These are phyloP conservation scores for Hibiscus tridactylites DNA, from an alignment of 345 rosid genomes.

Conservation along the genomic window DNA sequence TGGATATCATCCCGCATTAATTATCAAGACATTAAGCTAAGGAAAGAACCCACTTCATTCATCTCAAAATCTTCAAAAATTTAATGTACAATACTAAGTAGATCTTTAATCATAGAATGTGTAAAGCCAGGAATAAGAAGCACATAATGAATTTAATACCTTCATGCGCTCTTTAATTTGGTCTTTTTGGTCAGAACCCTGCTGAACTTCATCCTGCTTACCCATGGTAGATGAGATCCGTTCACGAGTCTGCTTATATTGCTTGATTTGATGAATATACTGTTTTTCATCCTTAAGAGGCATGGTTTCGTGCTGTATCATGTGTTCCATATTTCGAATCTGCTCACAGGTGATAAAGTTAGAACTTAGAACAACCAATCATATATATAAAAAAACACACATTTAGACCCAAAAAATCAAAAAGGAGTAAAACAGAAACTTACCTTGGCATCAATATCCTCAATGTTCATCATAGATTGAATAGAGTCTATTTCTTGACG, in stretches of 20 bases:
- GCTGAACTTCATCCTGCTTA: conserved; percentile 49
- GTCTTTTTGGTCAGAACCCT: conserved; percentile 51
- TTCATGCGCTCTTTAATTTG: conserved; percentile 56
- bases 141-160: conserved; percentile 32
- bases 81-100: not conserved
- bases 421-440: not conserved
- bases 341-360: conserved; percentile 22
- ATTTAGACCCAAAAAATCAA: not conserved
- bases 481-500: conserved; percentile 60
- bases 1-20: not conserved
- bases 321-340: conserved; percentile 59
- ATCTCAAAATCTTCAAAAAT: not conserved
- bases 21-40: not conserved
- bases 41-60: not conserved
- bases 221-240: conserved; percentile 49
- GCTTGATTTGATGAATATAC: conserved; percentile 58
- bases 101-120: not conserved
- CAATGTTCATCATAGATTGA: conserved; percentile 40
- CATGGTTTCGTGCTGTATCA: conserved; percentile 64
- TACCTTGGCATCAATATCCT: conserved; percentile 58
- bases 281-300: conserved; percentile 71
- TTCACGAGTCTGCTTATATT: conserved; percentile 52
- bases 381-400: not conserved
- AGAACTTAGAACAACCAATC: not conserved
- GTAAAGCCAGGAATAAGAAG: not conserved